Base-by-base conservation (phyloP, 306 rosid species). In the Acmispon strigosus region DNA sequence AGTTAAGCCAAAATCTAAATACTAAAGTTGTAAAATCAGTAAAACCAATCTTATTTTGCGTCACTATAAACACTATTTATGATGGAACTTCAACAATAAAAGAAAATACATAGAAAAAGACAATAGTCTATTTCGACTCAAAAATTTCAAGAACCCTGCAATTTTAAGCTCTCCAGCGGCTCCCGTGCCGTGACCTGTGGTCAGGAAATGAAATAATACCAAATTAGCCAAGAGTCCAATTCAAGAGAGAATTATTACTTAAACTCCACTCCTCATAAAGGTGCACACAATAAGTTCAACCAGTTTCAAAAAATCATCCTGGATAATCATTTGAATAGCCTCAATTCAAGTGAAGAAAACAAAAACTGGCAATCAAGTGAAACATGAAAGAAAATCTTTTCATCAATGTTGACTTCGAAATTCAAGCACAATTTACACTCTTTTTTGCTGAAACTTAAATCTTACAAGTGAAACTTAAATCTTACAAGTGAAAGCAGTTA, bases 121-220 rank as follows among this genome's bases (percentile, higher is more conserved):
- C 18, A 61, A 61, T 5, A 32, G 67, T 42, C 27, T n/a, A 54
- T 69, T 32, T 69, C 49, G 74, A 77, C 43, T 24, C 43, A 57
- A 11, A 11, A 14, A 18, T 48, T 39, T 82, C 72, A 74, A 50
- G 75, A 69, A 43, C 17, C 67, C 70, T 68, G 60, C 73, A 81
- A 77, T 62, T 81, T 81, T 62, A 77, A 48, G 77, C 50, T 55
- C 24, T 48, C 27, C 69, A 77, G 60, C 20, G 47, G 74, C 44
- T 63, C 72, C 50, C 2, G 72, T 4, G 74, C 63, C 19, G 55
- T 36, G 43, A 59, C 73, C 86, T 75, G 68, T 44, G 70, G 32
- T 65, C 54, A 65, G 16, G 52, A 70, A 51, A 66, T 56, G 29
- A 63, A 58, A 72, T 18, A 57, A 22, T 18, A 60, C 49, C 34